Evolutionary conservation across 2,329 filamentous ascomycete species (phyloP), one percentile per base, ranked within the genome.

Genomic region (Colletotrichum tamarilloi): DNA sequence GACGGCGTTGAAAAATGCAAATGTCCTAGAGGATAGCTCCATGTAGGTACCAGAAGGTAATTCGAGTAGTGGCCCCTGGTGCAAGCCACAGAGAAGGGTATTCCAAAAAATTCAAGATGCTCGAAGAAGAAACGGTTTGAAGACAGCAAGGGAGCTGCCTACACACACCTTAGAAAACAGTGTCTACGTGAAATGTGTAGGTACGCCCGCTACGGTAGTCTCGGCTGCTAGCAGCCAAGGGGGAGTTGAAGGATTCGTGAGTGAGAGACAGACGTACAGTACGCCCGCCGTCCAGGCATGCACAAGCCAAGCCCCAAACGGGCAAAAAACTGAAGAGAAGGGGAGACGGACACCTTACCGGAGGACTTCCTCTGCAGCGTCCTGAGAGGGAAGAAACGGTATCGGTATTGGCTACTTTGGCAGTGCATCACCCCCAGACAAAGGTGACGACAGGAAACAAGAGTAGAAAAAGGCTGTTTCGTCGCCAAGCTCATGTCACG

Each of bases 401-500:
- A 24, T 26, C 12, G 57, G 32, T 16, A 42, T 16, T 26, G 65
- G 16, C 57, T 42, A 42, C 38, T 14, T 38, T 16, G 35, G n/a
- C 26, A 42, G 30, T 59, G 58, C 58, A 69, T 55, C 42, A 35
- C n/a, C n/a, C 60, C 60, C 60, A 60, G 56, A 60, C 67, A 56
- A 56, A 56, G 46, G 49, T 42, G 60, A 65, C 55, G 60, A 52
- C 66, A 70, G 70, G 55, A 73, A 70, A 62, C 66, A 57, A 57
- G 55, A 65, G 59, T 49, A 65, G 26, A 35, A 42, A 56, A 66
- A 22, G 55, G 71, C 42, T 73, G 70, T 70, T 60, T 63, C 67
- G 67, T 38, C 32, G 56, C 32, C 70, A 73, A 70, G 56, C 67
- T 70, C 62, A 66, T 71, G 71, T 66, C 60, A 73, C 46, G 46